phyloP scores from a whole-genome alignment of 495 filamentous ascomycete species.

The Massariosphaeria phaeospora region DNA sequence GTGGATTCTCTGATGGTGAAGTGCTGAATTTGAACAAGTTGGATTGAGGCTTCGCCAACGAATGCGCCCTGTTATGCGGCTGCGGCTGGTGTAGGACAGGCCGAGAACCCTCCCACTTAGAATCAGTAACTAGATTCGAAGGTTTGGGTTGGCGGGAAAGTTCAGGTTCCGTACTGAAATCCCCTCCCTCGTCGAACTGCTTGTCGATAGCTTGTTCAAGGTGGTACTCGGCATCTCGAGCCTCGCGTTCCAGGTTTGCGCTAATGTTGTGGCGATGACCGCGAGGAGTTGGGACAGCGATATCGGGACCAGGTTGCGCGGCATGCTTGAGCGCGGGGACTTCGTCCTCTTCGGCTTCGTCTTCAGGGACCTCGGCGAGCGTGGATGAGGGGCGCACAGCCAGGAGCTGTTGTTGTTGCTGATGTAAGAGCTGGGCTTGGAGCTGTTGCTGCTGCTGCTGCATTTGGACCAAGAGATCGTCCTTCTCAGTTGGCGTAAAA shows the following conservation, averaged over 20 bases:
- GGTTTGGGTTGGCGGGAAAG: constrained; percentile 17
- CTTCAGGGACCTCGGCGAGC: constrained; percentile 50
- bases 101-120: constrained; percentile 41
- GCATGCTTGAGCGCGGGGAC: constrained; percentile 24
- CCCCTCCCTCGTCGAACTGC: constrained; percentile 60
- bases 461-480: constrained; percentile 39
- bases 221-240: constrained; percentile 81
- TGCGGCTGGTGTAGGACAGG: constrained; percentile 54
- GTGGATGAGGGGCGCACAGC: constrained; percentile 48
- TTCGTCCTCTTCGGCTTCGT: constrained; percentile 49
- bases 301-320: constrained; percentile 48
- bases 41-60: constrained; percentile 28
- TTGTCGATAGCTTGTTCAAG: constrained; percentile 67
- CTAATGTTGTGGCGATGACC: constrained; percentile 63
- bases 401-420: constrained; percentile 43
- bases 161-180: constrained; percentile 42
- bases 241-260: constrained; percentile 73
- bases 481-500: constrained; percentile 32
- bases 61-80: constrained; percentile 52
- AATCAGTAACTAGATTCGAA: constrained; percentile 34
- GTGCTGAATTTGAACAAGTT: constrained; percentile 19
- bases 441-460: constrained; percentile 56
- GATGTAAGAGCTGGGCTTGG: constrained; percentile 52
- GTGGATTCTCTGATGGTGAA: constrained; percentile 21
- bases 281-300: constrained; percentile 62